Conservation (phyloP, 106 monocot genomes). For the Dendrobium catenatum region DNA sequence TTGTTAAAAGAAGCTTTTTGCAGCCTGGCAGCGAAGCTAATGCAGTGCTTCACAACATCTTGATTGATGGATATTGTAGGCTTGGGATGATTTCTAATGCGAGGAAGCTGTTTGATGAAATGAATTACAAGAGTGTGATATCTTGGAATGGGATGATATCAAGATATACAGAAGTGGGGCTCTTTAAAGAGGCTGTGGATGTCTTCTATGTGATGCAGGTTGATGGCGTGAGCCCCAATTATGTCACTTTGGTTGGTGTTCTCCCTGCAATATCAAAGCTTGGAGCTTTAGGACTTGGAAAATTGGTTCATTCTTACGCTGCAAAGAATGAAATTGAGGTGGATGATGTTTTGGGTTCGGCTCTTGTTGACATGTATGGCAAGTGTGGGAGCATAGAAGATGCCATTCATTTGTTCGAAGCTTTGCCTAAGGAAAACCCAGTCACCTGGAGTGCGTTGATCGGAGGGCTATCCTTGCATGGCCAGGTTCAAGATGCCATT, state of each 20-base stretch:
- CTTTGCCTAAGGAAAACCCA: conserved; percentile 28
- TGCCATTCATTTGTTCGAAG: conserved; percentile 42
- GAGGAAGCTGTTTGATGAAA: conserved; percentile 27
- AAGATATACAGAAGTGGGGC: conserved; percentile 29
- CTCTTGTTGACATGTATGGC: conserved; percentile 66
- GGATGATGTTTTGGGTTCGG: conserved; percentile 49
- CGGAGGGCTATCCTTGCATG: conserved; percentile 52
- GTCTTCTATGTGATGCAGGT: conserved; percentile 29
- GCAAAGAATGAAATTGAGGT: conserved; percentile 29
- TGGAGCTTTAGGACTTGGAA: conserved; percentile 31
- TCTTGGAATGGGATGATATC: conserved; percentile 64
- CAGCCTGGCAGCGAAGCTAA: conserved; percentile 3
- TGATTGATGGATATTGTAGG: conserved; percentile 47
- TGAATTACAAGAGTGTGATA: conserved; percentile 27
- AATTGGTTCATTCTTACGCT: conserved; percentile 34
- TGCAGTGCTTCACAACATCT: conserved; percentile 36
- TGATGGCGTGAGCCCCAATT: conserved; percentile 26
- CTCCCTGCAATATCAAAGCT: conserved; percentile 45
- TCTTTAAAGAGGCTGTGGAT: conserved; percentile 35
- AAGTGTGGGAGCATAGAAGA: conserved; percentile 58
- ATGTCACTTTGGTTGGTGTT: conserved; percentile 41
- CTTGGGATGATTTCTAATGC: conserved; percentile 23
- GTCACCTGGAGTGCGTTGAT: conserved; percentile 58
- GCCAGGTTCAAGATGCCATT: conserved; percentile 41
- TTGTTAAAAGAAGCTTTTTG: conserved; percentile 14